phyloP scores from a whole-genome alignment of 257 asterid species.

The Datura wrightii region DNA sequence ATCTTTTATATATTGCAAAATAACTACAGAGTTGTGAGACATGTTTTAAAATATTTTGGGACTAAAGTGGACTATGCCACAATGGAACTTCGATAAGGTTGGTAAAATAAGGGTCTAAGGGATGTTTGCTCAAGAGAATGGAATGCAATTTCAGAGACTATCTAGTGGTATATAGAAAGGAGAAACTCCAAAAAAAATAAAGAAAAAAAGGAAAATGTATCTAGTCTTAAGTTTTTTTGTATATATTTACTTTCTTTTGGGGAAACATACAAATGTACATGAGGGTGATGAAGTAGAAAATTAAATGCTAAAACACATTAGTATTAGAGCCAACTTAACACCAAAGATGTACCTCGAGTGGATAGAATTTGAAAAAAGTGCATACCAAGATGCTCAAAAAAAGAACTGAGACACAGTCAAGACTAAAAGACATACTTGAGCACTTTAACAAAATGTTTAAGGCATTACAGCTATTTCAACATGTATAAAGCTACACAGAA shows the following conservation, averaged over 20 bases:
- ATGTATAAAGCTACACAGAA: no score
- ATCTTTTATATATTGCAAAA: not conserved
- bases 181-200: no score
- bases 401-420: no score
- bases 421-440: no score
- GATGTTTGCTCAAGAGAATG: not conserved
- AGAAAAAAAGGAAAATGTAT: not conserved
- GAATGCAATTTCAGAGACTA: not conserved
- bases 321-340: no score
- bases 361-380: no score
- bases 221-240: not conserved
- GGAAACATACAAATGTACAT: not conserved
- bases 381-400: no score
- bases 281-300: not conserved
- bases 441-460: no score
- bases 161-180: not conserved
- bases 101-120: not conserved
- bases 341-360: no score
- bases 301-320: no score
- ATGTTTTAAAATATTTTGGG: not conserved
- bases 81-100: conserved; percentile 6
- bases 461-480: no score
- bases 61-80: not conserved
- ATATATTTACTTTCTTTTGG: conserved; percentile 12
- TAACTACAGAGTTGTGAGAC: not conserved